A percentile compares a stretch with the other conserved stretches of the same genome.
Evolutionary conservation across 768 basidiomycete genomes (phyloP).

Genomic region (Suillus subluteus): DNA sequence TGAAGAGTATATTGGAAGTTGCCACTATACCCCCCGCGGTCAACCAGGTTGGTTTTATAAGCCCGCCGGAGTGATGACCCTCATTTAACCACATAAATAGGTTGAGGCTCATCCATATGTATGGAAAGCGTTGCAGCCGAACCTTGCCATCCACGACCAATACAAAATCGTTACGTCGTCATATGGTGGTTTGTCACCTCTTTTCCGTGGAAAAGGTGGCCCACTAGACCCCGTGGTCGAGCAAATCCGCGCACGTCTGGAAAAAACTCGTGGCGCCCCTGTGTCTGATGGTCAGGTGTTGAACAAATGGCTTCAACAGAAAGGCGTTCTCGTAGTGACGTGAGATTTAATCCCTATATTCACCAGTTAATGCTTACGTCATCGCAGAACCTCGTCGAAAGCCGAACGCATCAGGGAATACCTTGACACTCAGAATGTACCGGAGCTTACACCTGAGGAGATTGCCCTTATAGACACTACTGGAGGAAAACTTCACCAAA

Average conservation of each 20-base stretch:
- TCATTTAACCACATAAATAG: constrained; percentile 25
- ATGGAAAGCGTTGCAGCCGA: constrained; percentile 43
- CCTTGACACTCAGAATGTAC: constrained; percentile 31
- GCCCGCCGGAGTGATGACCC: neutral
- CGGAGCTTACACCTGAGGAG: constrained; percentile 31
- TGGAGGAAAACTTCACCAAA: constrained; percentile 27
- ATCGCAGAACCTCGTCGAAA: constrained; percentile 37
- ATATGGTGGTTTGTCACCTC: constrained; percentile 43
- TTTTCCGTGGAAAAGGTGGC: constrained; percentile 39
- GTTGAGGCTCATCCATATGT: constrained; percentile 60
- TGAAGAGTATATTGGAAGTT: constrained; percentile 46
- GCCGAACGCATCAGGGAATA: constrained; percentile 37
- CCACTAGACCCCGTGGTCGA: constrained; percentile 43
- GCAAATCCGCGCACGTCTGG: constrained; percentile 34
- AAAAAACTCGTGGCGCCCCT: constrained; percentile 25
- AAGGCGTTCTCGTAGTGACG: constrained; percentile 36
- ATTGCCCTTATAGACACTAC: constrained; percentile 27
- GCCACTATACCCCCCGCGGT: constrained; percentile 52
- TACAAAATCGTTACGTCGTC: constrained; percentile 44
- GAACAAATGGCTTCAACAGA: constrained; percentile 33
- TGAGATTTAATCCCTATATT: constrained; percentile 16
- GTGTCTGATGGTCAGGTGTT: constrained; percentile 36
- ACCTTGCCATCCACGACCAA: constrained; percentile 38
- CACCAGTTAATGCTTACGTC: neutral
- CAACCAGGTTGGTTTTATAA: constrained; percentile 47